Percentiles rank a stretch among this genome's conserved stretches.
These are phyloP conservation scores for Spergularia bocconei DNA, from an alignment of 148 eudicot genomes.

Conservation along the genomic window DNA sequence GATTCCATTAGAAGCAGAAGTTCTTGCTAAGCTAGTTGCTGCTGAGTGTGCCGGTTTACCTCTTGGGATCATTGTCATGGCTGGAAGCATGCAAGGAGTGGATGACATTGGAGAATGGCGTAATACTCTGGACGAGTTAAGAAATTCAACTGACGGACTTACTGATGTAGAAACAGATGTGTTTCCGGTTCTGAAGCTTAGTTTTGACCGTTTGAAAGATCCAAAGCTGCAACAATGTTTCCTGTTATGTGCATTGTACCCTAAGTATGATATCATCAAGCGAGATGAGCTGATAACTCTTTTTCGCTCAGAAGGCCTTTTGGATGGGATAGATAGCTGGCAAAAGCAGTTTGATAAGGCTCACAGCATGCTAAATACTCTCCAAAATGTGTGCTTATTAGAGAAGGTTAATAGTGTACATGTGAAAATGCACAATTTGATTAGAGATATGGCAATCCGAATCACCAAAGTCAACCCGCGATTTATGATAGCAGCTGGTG, in stretches of 20 bases:
- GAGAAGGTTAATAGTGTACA: slow-evolving; percentile 9
- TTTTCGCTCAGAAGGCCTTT: slow-evolving; percentile 27
- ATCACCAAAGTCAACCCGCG: slow-evolving; percentile 21
- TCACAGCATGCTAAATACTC: slow-evolving; percentile 29
- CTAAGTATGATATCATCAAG: slow-evolving; percentile 19
- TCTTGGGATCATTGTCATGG: slow-evolving; percentile 29
- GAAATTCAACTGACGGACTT: slow-evolving; percentile 16
- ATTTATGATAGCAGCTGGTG: slow-evolving; percentile 27
- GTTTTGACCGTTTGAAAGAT: slow-evolving; percentile 32
- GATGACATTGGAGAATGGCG: slow-evolving; percentile 28
- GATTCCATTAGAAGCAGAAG: slow-evolving; percentile 15
- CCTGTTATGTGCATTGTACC: slow-evolving; percentile 24
- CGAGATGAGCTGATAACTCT: slow-evolving; percentile 29
- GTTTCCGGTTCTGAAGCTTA: slow-evolving; percentile 26
- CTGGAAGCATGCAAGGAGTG: slow-evolving; percentile 36
- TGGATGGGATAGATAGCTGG: slow-evolving; percentile 22
- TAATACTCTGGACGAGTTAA: slow-evolving; percentile 22
- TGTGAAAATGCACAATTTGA: slow-evolving; percentile 29
- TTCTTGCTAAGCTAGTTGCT: slow-evolving; percentile 23
- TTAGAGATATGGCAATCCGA: slow-evolving; percentile 30
- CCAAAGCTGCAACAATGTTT: slow-evolving; percentile 22
- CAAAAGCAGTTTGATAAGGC: slow-evolving; percentile 25
- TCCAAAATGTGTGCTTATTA: slow-evolving; percentile 27
- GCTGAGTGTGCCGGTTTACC: slow-evolving; percentile 36
- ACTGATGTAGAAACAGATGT: slow-evolving; percentile 23